Evolutionary conservation across 202 grass and related monocot genomes (phyloP).

Genomic region (Eragrostis tef): DNA sequence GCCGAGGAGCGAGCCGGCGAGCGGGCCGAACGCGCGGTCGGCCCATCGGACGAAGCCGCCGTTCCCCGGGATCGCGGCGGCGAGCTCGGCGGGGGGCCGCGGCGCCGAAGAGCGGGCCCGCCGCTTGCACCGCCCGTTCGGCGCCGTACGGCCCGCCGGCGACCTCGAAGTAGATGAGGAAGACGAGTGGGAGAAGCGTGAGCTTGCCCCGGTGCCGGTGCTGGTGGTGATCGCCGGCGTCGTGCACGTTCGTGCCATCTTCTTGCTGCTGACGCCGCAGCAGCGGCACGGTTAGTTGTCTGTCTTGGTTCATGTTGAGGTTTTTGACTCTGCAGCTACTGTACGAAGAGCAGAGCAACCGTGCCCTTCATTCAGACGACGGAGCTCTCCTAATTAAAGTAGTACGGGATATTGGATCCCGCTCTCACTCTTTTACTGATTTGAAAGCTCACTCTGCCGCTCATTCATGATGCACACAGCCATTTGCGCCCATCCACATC

Average conservation of each 20-base stretch:
- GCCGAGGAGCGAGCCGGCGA: conserved; percentile 56
- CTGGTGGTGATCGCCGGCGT: neutral
- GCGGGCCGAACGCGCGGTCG: conserved; percentile 54
- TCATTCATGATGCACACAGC: too few relatives aligned
- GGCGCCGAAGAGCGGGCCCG: conserved; percentile 50
- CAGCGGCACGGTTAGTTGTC: neutral
- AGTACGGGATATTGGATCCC: too few relatives aligned
- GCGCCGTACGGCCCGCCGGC: conserved; percentile 67
- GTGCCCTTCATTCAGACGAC: neutral
- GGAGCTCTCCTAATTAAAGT: too few relatives aligned
- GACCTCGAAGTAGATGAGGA: conserved; percentile 77
- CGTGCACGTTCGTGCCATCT: neutral
- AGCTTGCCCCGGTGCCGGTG: conserved; percentile 44
- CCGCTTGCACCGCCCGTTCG: conserved; percentile 44
- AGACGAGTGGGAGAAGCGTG: conserved; percentile 63
- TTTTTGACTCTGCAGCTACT: neutral
- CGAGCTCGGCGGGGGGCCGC: conserved; percentile 57
- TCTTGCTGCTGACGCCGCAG: neutral
- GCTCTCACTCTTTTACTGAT: too few relatives aligned
- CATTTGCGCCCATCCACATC: too few relatives aligned
- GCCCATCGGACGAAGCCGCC: conserved; percentile 62
- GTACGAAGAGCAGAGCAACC: neutral
- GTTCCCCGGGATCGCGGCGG: conserved; percentile 53
- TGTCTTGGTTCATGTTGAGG: neutral
- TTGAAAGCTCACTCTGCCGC: too few relatives aligned